A percentile compares a stretch with the other conserved stretches of the same genome.
Evolutionary conservation across 2,329 filamentous ascomycete species (phyloP).

Genomic region (Pseudopyricularia javanii): DNA sequence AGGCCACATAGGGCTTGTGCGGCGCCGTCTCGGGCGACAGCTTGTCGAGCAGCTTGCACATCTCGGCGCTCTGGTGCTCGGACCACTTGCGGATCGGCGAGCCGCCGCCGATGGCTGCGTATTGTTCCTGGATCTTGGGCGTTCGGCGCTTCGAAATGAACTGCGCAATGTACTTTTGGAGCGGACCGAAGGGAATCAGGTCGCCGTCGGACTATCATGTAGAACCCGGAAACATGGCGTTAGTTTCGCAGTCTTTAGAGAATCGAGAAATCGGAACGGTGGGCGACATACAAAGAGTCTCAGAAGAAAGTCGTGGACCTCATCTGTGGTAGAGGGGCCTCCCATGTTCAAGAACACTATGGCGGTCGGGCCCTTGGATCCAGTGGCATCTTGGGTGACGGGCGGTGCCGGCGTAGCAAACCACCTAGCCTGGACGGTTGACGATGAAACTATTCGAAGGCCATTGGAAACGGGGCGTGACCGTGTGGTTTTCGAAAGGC

Average conservation of each 20-base stretch:
- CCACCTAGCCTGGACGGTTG: constrained; percentile 15
- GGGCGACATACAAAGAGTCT: constrained; percentile 66
- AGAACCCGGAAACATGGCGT: background rate
- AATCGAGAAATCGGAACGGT: constrained; percentile 1
- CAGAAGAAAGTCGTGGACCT: constrained; percentile 83
- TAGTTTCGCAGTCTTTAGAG: background rate
- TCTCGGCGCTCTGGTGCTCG: constrained; percentile 82
- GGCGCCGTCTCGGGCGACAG: constrained; percentile 87
- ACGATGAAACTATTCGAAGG: background rate
- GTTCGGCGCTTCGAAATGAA: constrained; percentile 78
- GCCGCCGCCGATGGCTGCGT: constrained; percentile 89
- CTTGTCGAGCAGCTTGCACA: constrained; percentile 93
- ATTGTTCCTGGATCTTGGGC: constrained; percentile 94
- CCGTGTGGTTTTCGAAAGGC: constrained; percentile 12
- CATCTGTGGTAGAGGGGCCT: constrained; percentile 74
- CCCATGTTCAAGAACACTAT: constrained; percentile 99
- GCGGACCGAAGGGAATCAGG: constrained; percentile 83
- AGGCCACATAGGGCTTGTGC: constrained; percentile 95
- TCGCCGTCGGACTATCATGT: constrained; percentile 67
- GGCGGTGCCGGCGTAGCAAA: constrained; percentile 58
- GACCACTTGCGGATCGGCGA: constrained; percentile 98
- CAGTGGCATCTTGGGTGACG: constrained; percentile 64
- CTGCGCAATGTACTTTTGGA: constrained; percentile 84
- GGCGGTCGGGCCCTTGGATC: constrained; percentile 70
- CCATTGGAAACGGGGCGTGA: constrained; percentile 16